Evolutionary conservation across 1,284 basidiomycete genomes (phyloP).

Genomic region (Rhodotorula sp.): DNA sequence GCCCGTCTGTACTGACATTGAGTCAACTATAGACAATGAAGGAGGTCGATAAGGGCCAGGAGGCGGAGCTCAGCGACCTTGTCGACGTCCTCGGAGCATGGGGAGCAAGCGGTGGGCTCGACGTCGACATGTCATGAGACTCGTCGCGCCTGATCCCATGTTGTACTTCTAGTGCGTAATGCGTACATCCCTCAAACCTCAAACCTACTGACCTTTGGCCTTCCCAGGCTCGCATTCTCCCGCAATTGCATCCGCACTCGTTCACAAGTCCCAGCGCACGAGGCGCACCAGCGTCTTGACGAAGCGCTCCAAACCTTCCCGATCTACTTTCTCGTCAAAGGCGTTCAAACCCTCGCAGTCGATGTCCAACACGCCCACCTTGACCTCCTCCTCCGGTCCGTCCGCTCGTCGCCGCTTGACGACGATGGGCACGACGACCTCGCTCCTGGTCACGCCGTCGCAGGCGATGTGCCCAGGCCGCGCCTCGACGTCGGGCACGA

Average conservation of each 20-base stretch:
- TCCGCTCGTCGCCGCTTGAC: conserved; percentile 21
- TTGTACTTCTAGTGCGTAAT: background rate
- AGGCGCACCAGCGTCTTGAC: conserved; percentile 35
- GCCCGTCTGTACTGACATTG: background rate
- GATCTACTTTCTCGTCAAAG: conserved; percentile 49
- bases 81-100: conserved; percentile 39
- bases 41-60: conserved; percentile 42
- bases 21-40: conserved; percentile 25
- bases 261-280: conserved; percentile 29
- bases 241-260: background rate
- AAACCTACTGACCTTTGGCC: background rate
- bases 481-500: conserved; percentile 49
- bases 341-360: conserved; percentile 50
- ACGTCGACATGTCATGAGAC: conserved; percentile 30
- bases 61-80: conserved; percentile 39
- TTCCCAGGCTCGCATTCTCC: background rate
- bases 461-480: conserved; percentile 53
- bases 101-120: conserved; percentile 32
- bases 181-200: background rate
- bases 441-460: conserved; percentile 50
- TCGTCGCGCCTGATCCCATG: background rate
- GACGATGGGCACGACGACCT: conserved; percentile 51
- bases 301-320: conserved; percentile 46
- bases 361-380: conserved; percentile 52
- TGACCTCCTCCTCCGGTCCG: conserved; percentile 43